Percentiles rank a stretch among this genome's conserved stretches.
Conservation (phyloP, 139 green algal species). For the Tetradesmus obliquus region DNA sequence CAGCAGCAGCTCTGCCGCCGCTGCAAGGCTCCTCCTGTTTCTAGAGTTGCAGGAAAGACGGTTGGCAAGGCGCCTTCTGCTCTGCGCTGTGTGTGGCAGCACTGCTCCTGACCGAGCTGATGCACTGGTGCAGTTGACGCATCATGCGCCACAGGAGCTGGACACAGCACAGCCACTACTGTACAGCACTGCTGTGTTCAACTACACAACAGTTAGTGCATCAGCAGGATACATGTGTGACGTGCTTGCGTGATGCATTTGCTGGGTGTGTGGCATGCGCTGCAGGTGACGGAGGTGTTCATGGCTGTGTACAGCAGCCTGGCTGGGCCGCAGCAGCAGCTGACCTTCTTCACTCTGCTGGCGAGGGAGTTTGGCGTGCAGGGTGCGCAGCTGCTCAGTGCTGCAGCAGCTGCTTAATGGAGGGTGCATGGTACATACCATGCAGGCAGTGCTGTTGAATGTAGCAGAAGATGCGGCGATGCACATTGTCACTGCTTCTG, state of each 20-base stretch:
- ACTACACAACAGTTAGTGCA: neutral
- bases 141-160: too few species aligned
- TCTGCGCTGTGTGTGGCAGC: too few species aligned
- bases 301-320: constrained; percentile 38
- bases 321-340: neutral
- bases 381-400: neutral
- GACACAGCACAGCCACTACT: neutral
- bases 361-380: constrained; percentile 53
- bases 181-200: neutral
- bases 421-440: too few species aligned
- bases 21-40: too few species aligned
- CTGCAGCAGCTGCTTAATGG: neutral
- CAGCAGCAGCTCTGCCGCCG: neutral
- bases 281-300: constrained; percentile 48
- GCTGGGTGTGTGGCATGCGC: neutral
- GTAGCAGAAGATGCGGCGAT: neutral
- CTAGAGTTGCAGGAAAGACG: too few species aligned
- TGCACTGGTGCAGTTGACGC: too few species aligned
- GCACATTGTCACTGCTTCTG: neutral
- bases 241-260: neutral
- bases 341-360: constrained; percentile 55
- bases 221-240: neutral
- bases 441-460: neutral
- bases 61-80: too few species aligned
- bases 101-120: too few species aligned